Evolutionary conservation across 1,284 basidiomycete genomes (phyloP), one percentile per base, ranked within the genome.

Genomic region (Boletus semigastroideus): DNA sequence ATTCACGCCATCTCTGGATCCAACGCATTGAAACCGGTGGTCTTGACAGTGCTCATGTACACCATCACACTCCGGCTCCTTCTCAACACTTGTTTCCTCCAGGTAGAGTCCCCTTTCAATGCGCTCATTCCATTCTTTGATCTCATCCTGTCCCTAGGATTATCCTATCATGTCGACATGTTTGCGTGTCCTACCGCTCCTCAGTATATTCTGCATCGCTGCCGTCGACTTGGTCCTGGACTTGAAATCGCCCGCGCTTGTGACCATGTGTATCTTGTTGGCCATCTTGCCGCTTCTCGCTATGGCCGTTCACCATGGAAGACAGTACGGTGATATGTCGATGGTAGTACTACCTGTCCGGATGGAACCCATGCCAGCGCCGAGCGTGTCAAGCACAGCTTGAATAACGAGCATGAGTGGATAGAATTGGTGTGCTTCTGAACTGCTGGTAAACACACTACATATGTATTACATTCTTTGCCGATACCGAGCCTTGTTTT

Each of bases 151-250:
- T 5, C 19, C 1, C 31, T 0, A 65, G 55, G 19, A 36, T 19
- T 19, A 38, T 39, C 43, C 52, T 14, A 27, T 27, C 0, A 7
- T 67, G 11, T 48, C 52, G 2, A 56, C 38, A 20, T 34, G 54
- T 25, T 53, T 65, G 2, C 59, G 67, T 17, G 34, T 30, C 1
- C 20, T 65, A 14, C 64, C 66, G 11, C 48, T 56, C 8, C 37
- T 64, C 0, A 52, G 56, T 19, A 51, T 39, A 19, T 56, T 31
- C 4, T 53, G 49, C 19, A 43, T 65, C 39, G 56, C 58, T 0
- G 30, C 42, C 22, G 19, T 65, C 5, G 49, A 48, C 19, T 47
- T 65, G 4, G 40, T 47, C 33, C 25, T 25, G n/a, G 34, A 27
- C 9, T 12, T 53, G 22, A 38, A 49, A 14, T 57, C 65, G 9